Evolutionary conservation across 805 yeast genomes (phyloP).

Genomic region (Phaffomyces antillensis): DNA sequence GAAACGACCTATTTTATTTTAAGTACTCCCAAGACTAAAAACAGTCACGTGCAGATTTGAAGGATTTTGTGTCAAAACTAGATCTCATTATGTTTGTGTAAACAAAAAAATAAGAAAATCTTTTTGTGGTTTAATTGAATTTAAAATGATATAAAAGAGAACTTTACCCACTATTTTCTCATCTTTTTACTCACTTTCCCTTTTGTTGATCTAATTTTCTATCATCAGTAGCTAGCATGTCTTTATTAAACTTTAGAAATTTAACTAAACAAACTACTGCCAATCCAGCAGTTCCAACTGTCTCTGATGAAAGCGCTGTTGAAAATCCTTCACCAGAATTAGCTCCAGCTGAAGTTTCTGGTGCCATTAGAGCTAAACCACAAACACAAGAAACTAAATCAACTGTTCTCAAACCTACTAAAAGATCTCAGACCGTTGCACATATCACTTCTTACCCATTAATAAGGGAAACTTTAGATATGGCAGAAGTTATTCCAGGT

Average conservation of each 20-base stretch:
- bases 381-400: neutral
- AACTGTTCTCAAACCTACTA: neutral
- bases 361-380: neutral
- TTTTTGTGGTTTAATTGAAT: neutral
- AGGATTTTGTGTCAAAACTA: neutral
- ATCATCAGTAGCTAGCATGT: constrained; percentile 1
- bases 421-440: constrained; percentile 12
- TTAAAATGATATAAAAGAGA: neutral
- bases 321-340: no score
- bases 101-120: neutral
- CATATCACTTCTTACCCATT: constrained; percentile 45
- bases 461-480: constrained; percentile 33
- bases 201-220: neutral
- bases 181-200: neutral
- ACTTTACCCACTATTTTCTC: no score
- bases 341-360: no score
- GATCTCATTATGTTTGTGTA: neutral
- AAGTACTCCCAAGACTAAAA: no score
- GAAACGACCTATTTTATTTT: no score
- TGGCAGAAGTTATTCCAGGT: constrained; percentile 29
- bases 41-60: neutral
- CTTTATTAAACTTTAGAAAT: constrained; percentile 7
- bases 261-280: neutral
- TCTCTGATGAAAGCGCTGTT: neutral
- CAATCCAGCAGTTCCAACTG: neutral